Conservation (phyloP, 2,329 filamentous ascomycete genomes). For the Trichophyton schoenleinii region DNA sequence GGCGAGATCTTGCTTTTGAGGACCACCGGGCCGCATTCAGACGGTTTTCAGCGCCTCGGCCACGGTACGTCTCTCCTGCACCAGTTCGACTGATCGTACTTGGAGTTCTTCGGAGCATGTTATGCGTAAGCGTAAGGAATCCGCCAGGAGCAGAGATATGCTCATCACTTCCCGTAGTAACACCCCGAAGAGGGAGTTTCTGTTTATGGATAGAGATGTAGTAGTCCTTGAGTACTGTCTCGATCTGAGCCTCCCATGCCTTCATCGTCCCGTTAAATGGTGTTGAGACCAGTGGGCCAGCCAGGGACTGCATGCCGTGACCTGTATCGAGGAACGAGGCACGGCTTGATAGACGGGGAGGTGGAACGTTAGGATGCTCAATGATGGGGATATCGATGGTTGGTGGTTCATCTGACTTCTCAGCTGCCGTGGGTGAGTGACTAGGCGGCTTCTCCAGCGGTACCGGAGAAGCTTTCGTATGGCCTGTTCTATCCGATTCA, state of each 20-base stretch:
- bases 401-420: not conserved
- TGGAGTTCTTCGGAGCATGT: constrained; percentile 69
- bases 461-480: constrained; percentile 13
- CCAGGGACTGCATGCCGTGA: constrained; percentile 26
- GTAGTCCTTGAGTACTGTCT: constrained; percentile 81
- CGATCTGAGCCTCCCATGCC: constrained; percentile 79
- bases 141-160: constrained; percentile 38
- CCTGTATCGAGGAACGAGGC: constrained; percentile 30
- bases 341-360: constrained; percentile 23
- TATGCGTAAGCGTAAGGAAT: constrained; percentile 55
- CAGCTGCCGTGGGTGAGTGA: constrained; percentile 8
- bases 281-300: constrained; percentile 64
- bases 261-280: constrained; percentile 63
- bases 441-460: not conserved
- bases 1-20: constrained; percentile 73
- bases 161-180: constrained; percentile 36
- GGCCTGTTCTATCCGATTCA: not conserved
- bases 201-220: constrained; percentile 82
- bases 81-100: constrained; percentile 88
- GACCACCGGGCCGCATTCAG: constrained; percentile 60
- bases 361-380: constrained; percentile 11
- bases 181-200: constrained; percentile 73
- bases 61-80: constrained; percentile 62
- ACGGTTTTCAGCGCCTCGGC: constrained; percentile 55
- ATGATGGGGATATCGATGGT: constrained; percentile 14